These are phyloP conservation scores for Isabelozyma rhagii DNA, from an alignment of 805 yeast species.

Conservation along the genomic window DNA sequence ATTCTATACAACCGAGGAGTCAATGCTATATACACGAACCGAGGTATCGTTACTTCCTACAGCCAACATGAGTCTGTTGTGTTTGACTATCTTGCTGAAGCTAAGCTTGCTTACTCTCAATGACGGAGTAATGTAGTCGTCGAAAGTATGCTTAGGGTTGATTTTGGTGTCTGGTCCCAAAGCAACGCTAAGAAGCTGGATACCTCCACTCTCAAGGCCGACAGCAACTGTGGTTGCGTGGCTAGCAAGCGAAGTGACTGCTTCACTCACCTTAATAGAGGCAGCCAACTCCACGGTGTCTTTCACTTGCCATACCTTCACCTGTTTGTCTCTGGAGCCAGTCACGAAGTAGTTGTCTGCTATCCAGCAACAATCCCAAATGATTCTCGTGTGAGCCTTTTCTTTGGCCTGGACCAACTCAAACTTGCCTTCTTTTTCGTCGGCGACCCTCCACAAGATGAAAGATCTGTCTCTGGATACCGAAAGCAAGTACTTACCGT, in stretches of 20 bases:
- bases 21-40: slow-evolving; percentile 39
- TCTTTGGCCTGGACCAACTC: slow-evolving; percentile 45
- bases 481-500: slow-evolving; percentile 60
- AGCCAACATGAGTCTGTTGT: slow-evolving; percentile 41
- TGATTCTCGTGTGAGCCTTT: slow-evolving; percentile 85
- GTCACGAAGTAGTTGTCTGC: slow-evolving; percentile 56
- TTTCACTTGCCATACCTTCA: slow-evolving; percentile 66
- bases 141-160: slow-evolving; percentile 28
- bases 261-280: slow-evolving; percentile 44
- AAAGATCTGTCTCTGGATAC: slow-evolving; percentile 90
- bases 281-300: slow-evolving; percentile 35
- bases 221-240: slow-evolving; percentile 46
- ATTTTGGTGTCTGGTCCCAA: slow-evolving; percentile 20
- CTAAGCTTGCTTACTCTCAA: slow-evolving; percentile 59
- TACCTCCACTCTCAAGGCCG: slow-evolving; percentile 70
- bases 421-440: slow-evolving; percentile 24
- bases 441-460: slow-evolving; percentile 62
- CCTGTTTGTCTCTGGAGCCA: slow-evolving; percentile 78
- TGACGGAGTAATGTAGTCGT: slow-evolving; percentile 49
- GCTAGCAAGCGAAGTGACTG: slow-evolving; percentile 69
- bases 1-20: not conserved
- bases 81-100: slow-evolving; percentile 41
- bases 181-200: slow-evolving; percentile 43
- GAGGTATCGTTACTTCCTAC: slow-evolving; percentile 69
- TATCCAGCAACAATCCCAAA: slow-evolving; percentile 95